Conservation (phyloP, 2,329 filamentous ascomycete genomes). For the Ophioceras dolichostomum region DNA sequence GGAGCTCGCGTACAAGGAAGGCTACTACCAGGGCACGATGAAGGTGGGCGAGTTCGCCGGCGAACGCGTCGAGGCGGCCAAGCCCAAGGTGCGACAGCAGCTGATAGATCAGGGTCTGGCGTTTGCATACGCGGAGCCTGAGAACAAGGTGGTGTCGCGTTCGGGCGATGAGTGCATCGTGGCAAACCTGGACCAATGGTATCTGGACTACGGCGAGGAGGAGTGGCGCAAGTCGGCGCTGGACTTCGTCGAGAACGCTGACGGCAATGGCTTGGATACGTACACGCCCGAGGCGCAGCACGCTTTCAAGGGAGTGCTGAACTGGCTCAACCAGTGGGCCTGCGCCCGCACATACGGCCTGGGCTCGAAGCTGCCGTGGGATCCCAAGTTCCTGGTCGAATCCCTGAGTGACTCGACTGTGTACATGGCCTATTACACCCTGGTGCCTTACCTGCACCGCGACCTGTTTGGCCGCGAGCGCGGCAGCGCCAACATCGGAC, state of each 20-base stretch:
- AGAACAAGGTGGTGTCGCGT: conserved; percentile 76
- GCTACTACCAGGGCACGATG: conserved; percentile 92
- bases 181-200: conserved; percentile 93
- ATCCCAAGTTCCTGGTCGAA: conserved; percentile 81
- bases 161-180: conserved; percentile 91
- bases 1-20: conserved; percentile 92
- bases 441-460: conserved; percentile 56
- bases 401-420: conserved; percentile 56
- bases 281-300: conserved; percentile 69
- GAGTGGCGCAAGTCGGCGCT: conserved; percentile 71
- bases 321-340: conserved; percentile 94
- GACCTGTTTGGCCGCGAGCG: conserved; percentile 71
- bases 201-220: conserved; percentile 89
- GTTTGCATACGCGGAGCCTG: conserved; percentile 89
- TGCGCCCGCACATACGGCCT: conserved; percentile 86
- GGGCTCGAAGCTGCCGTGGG: conserved; percentile 91
- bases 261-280: conserved; percentile 61
- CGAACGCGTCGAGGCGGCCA: conserved; percentile 69
- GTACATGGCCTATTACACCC: conserved; percentile 74
- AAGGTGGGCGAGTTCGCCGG: conserved; percentile 80
- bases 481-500: conserved; percentile 54
- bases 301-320: conserved; percentile 71
- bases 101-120: conserved; percentile 67
- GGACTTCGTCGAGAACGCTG: conserved; percentile 56
- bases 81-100: conserved; percentile 68